Conservation (phyloP, 1,139 yeast species). For the Nakaseomyces bracarensis region DNA sequence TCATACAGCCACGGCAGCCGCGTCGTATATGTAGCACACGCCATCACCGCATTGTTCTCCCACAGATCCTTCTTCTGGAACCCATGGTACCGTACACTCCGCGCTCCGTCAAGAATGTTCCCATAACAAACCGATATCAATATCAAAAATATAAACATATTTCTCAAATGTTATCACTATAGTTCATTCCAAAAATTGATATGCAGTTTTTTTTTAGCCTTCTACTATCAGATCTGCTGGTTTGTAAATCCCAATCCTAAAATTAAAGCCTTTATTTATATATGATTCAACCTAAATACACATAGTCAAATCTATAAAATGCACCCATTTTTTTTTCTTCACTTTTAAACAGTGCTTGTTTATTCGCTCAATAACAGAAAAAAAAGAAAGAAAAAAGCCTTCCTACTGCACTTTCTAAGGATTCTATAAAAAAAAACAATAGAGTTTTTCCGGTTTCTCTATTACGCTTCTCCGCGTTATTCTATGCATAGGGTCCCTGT, state of each 20-base stretch:
- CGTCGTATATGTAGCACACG: slow-evolving; percentile 7
- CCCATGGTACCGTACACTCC: slow-evolving; percentile 4
- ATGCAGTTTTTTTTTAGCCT: too few relatives aligned
- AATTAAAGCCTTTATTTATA: too few relatives aligned
- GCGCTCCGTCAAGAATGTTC: slow-evolving; percentile 2
- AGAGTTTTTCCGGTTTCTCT: too few relatives aligned
- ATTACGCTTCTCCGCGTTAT: too few relatives aligned
- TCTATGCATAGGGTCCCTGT: too few relatives aligned
- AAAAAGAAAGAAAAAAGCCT: neutral
- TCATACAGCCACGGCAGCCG: slow-evolving; percentile 3
- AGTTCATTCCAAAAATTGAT: too few relatives aligned
- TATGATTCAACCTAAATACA: neutral
- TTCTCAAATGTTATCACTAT: neutral
- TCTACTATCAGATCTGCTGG: too few relatives aligned
- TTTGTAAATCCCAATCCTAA: too few relatives aligned
- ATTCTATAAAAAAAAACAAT: too few relatives aligned
- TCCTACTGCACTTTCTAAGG: too few relatives aligned
- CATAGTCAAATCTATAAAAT: too few relatives aligned
- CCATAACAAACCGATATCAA: slow-evolving; percentile 1
- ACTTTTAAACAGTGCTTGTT: neutral
- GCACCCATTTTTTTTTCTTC: neutral
- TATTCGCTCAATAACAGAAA: neutral
- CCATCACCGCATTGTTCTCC: slow-evolving; percentile 8
- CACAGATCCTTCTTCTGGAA: slow-evolving; percentile 3
- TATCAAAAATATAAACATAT: neutral